phyloP scores from a whole-genome alignment of 208 protist species.

The Trypanosoma grayi region DNA sequence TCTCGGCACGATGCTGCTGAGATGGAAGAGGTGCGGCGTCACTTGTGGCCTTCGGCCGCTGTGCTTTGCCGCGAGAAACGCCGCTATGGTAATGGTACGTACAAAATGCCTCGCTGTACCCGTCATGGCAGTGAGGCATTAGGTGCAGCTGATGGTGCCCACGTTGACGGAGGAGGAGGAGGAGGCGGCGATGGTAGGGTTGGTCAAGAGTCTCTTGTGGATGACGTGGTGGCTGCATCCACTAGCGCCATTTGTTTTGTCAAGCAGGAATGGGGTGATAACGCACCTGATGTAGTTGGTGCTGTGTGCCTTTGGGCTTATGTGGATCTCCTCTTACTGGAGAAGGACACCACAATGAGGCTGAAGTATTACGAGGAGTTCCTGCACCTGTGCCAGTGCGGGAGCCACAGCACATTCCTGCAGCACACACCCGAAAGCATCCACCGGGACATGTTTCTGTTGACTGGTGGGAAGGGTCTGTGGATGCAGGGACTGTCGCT shows the following conservation, averaged over 20 bases:
- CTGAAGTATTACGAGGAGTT: conserved; percentile 17
- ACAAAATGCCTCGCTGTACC: not conserved
- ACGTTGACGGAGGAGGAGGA: not conserved
- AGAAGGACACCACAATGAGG: not conserved
- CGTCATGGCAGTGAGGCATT: no score
- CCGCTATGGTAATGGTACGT: not conserved
- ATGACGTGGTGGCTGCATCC: conserved; percentile 1
- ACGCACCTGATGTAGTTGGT: not conserved
- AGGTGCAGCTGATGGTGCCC: not conserved
- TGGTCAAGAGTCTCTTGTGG: not conserved
- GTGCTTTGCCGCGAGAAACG: not conserved
- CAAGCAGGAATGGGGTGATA: conserved; percentile 1
- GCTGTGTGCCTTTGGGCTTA: conserved; percentile 17
- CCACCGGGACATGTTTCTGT: conserved; percentile 24
- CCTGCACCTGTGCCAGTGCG: conserved; percentile 6
- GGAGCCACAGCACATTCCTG: not conserved
- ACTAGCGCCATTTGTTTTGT: conserved; percentile 8
- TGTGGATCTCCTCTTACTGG: conserved; percentile 14
- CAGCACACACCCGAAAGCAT: conserved; percentile 13
- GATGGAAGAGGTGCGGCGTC: conserved; percentile 6
- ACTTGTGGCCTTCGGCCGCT: not conserved
- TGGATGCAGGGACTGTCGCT: conserved; percentile 16
- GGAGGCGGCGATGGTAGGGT: not conserved
- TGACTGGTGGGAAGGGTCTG: conserved; percentile 16
- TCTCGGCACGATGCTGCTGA: conserved; percentile 4